Evolutionary conservation across 2,329 filamentous ascomycete genomes (phyloP), one percentile per base, ranked within the genome.

Genomic region (Fusarium sororula): DNA sequence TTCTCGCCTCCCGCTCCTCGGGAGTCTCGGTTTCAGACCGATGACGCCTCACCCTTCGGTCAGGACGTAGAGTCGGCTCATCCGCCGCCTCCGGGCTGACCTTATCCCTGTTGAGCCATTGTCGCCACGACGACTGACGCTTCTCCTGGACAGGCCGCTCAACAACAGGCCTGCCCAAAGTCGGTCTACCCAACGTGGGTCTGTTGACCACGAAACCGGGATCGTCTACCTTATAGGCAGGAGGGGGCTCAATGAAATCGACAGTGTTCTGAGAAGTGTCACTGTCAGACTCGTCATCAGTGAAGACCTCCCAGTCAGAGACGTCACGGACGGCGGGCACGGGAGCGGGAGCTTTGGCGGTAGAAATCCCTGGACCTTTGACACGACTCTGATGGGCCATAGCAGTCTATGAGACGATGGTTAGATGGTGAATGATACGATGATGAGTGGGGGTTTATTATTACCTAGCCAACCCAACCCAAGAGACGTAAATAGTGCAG

Each of bases 351-450:
- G 66, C 64, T 55, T 67, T 66, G 51, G 66, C 45, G 48, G 62
- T 37, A 53, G 63, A 41, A 56, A 57, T 65, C 60, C 63, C 41
- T 67, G 65, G 63, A 51, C 55, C 53, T 68, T 68, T 66, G 39
- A 68, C 30, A 60, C 65, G 65, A 57, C 65, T 68, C 48, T 68
- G 65, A 53, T 66, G 65, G 66, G 65, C 62, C 65, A 68, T 68
- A 51, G 50, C 65, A 22, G 18, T 47, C 60, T 65, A 22, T 67
- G 45, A 61, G 57, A n/a, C 39, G 38, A 47, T 28, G 37, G 65
- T 68, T 68, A 68, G 47, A 63, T 18, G 35, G 15, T 66, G 28
- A 53, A 68, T 68, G 65, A 67, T 53, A 68, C 45, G 65, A 68
- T 67, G 18, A 60, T 41, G 48, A 66, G 64, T 67, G 65, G 65